These are phyloP conservation scores for Boletus speciosus DNA, from an alignment of 768 basidiomycete species.

Conservation along the genomic window DNA sequence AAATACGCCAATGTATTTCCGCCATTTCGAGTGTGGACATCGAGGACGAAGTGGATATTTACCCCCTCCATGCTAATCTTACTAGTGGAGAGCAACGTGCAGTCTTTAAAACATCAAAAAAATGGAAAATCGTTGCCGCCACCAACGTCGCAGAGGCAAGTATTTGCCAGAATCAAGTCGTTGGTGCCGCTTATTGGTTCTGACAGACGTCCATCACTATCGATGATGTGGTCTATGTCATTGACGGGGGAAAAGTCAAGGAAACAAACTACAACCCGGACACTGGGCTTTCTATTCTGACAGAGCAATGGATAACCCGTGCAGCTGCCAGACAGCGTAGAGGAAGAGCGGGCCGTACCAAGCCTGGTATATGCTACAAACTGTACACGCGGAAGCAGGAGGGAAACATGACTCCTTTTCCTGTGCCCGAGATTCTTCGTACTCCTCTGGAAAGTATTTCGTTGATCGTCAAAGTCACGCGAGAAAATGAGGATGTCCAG, in stretches of 20 bases:
- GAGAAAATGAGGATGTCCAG: constrained; percentile 75
- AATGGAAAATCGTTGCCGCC: constrained; percentile 82
- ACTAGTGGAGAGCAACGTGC: constrained; percentile 77
- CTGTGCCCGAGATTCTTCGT: constrained; percentile 84
- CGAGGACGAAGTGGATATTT: constrained; percentile 42
- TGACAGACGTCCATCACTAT: constrained; percentile 84
- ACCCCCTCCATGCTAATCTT: constrained; percentile 88
- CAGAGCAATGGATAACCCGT: constrained; percentile 72
- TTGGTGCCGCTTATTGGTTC: neutral
- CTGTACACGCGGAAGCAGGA: constrained; percentile 77
- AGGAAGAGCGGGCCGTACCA: constrained; percentile 87
- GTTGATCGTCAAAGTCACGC: constrained; percentile 76
- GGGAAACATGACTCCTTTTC: constrained; percentile 62
- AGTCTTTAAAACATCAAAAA: constrained; percentile 61
- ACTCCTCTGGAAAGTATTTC: constrained; percentile 82
- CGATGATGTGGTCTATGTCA: constrained; percentile 81
- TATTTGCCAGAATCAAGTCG: neutral
- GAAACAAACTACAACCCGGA: constrained; percentile 73
- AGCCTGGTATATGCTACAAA: constrained; percentile 82
- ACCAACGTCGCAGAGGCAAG: constrained; percentile 89
- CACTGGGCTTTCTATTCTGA: constrained; percentile 68
- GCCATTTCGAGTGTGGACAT: constrained; percentile 41
- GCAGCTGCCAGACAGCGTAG: constrained; percentile 82
- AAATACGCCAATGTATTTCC: constrained; percentile 76
- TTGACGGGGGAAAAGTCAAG: constrained; percentile 84